These are phyloP conservation scores for Diaporthe sp. DNA, from an alignment of 2,329 filamentous ascomycete genomes.

Conservation along the genomic window DNA sequence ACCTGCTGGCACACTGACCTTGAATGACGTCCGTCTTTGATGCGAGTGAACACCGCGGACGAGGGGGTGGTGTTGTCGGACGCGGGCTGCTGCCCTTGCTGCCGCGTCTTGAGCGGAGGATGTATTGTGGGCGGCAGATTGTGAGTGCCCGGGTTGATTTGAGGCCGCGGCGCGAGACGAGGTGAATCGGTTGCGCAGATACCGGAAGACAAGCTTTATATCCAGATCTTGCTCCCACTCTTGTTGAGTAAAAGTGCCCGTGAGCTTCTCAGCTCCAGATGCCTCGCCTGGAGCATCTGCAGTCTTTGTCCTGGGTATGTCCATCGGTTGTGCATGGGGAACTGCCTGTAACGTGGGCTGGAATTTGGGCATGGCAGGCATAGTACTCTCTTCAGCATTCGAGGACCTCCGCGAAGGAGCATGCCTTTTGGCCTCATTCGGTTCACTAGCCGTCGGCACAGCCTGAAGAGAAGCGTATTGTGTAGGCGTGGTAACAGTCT, in stretches of 20 bases:
- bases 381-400: slow-evolving; percentile 32
- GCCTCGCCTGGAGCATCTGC: slow-evolving; percentile 36
- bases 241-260: slow-evolving; percentile 71
- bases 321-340: slow-evolving; percentile 53
- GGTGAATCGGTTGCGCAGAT: slow-evolving; percentile 82
- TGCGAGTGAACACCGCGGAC: slow-evolving; percentile 72
- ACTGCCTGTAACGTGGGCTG: slow-evolving; percentile 59
- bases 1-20: slow-evolving; percentile 64
- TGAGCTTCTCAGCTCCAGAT: slow-evolving; percentile 41
- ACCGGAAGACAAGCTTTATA: slow-evolving; percentile 91
- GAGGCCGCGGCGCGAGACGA: slow-evolving; percentile 58
- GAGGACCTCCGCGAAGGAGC: slow-evolving; percentile 30
- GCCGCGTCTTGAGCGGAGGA: slow-evolving; percentile 74
- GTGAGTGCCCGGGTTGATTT: slow-evolving; percentile 59
- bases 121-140: slow-evolving; percentile 63
- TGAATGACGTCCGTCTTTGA: slow-evolving; percentile 70
- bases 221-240: slow-evolving; percentile 97
- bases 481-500: slow-evolving; percentile 56
- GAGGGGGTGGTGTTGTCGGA: slow-evolving; percentile 90
- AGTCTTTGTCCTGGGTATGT: slow-evolving; percentile 51
- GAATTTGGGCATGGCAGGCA: slow-evolving; percentile 56
- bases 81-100: slow-evolving; percentile 81
- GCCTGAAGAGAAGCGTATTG: slow-evolving; percentile 36
- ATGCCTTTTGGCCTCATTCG: slow-evolving; percentile 42
- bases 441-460: slow-evolving; percentile 36